Conservation (phyloP, 768 basidiomycete species). For the Tylopilus balloui region DNA sequence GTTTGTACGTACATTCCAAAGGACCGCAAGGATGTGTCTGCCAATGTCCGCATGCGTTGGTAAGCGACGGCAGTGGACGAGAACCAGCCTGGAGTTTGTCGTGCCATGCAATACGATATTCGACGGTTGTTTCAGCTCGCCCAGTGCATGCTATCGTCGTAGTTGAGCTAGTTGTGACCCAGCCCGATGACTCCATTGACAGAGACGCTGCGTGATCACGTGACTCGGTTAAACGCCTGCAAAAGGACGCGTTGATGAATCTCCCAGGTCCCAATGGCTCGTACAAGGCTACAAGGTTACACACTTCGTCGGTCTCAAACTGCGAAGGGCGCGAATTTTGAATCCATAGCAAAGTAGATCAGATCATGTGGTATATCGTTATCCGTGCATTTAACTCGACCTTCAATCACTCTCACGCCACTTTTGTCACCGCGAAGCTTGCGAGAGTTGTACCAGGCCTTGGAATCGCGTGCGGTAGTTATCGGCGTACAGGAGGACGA, state of each 20-base stretch:
- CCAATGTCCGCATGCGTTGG: conserved; percentile 37
- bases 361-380: conserved; percentile 18
- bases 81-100: conserved; percentile 16
- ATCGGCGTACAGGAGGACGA: conserved; percentile 47
- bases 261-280: no score
- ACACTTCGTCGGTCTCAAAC: not conserved
- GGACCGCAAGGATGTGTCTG: conserved; percentile 55
- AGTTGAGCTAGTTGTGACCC: not conserved
- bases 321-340: not conserved
- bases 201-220: conserved; percentile 12
- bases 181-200: not conserved
- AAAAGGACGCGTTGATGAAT: no score
- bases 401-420: not conserved
- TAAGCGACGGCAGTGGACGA: conserved; percentile 18
- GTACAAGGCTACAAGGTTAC: no score
- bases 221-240: conserved; percentile 7
- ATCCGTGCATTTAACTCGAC: not conserved
- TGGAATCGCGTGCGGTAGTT: conserved; percentile 42
- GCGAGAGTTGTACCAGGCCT: conserved; percentile 36
- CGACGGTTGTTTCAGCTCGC: conserved; percentile 8
- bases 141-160: conserved; percentile 14
- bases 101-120: conserved; percentile 23
- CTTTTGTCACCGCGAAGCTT: conserved; percentile 33
- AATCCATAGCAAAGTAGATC: conserved; percentile 13
- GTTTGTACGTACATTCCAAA: conserved; percentile 71